Conservation (phyloP, 129 eudicot genomes). For the Daucus carota region DH1_v3.0 NC_030384.2:27152501-27153000, state of each 20-base stretch:
- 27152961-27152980: slow-evolving; percentile 22
- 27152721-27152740: slow-evolving; percentile 10
- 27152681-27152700: slow-evolving; percentile 21
- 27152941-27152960: slow-evolving; percentile 26
- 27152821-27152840: slow-evolving; percentile 3
- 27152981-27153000: slow-evolving; percentile 17
- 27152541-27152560: neutral
- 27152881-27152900: slow-evolving; percentile 12
- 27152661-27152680: too few species aligned
- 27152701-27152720: slow-evolving; percentile 23
- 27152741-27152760: slow-evolving; percentile 22
- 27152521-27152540: neutral
- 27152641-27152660: slow-evolving; percentile 27
- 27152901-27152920: slow-evolving; percentile 24
- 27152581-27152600: neutral
- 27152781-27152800: slow-evolving; percentile 12
- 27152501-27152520: neutral
- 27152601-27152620: slow-evolving; percentile 14
- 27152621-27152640: slow-evolving; percentile 13
- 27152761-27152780: slow-evolving; percentile 18
- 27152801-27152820: slow-evolving; percentile 4
- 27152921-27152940: slow-evolving; percentile 19
- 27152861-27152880: slow-evolving; percentile 14
- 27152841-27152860: slow-evolving; percentile 8
- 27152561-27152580: too few species aligned